Percentiles rank a stretch among this genome's conserved stretches.
Conservation (phyloP, 208 protist species). For the Wallacemonas collosoma region DNA sequence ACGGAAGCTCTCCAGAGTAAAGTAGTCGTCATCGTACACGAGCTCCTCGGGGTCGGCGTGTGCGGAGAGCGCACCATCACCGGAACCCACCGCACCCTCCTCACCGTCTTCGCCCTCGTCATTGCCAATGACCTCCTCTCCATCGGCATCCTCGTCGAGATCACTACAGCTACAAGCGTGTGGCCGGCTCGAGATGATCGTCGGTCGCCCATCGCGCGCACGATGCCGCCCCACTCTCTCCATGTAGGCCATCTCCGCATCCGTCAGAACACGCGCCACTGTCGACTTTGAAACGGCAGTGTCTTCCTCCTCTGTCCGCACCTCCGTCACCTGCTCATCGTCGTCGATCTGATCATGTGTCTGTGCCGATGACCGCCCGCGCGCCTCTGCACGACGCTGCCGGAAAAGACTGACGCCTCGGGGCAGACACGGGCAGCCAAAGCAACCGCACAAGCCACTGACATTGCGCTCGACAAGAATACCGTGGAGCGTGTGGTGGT, state of each 20-base stretch:
- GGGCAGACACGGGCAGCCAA: conserved; percentile 58
- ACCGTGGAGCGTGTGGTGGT: conserved; percentile 52
- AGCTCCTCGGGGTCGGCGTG: conserved; percentile 35
- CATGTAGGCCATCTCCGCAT: conserved; percentile 17
- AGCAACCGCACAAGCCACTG: conserved; percentile 53
- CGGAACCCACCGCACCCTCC: neutral
- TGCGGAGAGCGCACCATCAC: neutral
- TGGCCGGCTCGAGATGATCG: conserved; percentile 8
- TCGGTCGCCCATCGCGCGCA: neutral
- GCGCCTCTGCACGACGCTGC: conserved; percentile 9
- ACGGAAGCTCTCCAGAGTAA: conserved; percentile 59
- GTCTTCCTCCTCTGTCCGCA: neutral
- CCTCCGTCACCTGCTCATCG: conserved; percentile 13
- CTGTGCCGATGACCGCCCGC: neutral
- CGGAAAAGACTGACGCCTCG: conserved; percentile 18
- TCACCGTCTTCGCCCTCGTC: conserved; percentile 17
- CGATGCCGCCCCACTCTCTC: neutral
- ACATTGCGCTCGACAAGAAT: conserved; percentile 75
- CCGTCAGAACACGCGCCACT: neutral
- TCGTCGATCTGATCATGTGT: conserved; percentile 15
- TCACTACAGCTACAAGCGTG: conserved; percentile 11
- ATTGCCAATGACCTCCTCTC: neutral
- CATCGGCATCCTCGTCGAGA: conserved; percentile 3
- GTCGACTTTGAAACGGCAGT: neutral
- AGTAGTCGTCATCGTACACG: conserved; percentile 69